These are phyloP conservation scores for Eutypella sp. DNA, from an alignment of 2,329 filamentous ascomycete genomes.

Conservation along the genomic window DNA sequence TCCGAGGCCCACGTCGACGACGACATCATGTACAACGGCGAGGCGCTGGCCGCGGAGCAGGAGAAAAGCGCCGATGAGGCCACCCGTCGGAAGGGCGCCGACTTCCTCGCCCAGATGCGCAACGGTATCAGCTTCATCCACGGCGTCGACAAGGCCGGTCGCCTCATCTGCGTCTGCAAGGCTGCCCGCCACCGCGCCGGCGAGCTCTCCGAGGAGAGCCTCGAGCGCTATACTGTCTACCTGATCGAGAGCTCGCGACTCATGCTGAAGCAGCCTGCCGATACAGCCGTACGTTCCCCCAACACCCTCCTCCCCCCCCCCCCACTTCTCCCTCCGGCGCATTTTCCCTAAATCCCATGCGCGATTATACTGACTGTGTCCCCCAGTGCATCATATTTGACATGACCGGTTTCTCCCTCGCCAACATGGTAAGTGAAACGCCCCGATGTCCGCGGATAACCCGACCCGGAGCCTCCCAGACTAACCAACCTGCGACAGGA, in stretches of 20 bases:
- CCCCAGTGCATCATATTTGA: conserved; percentile 84
- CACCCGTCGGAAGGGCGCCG: conserved; percentile 62
- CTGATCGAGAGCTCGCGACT: conserved; percentile 92
- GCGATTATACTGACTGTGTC: conserved; percentile 15
- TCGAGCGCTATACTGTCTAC: conserved; percentile 90
- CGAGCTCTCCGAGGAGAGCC: conserved; percentile 73
- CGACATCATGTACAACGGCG: conserved; percentile 76
- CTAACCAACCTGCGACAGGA: conserved; percentile 48
- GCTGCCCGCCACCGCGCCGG: conserved; percentile 76
- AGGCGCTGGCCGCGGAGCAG: conserved; percentile 60
- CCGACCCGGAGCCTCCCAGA: neutral
- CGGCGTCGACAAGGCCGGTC: conserved; percentile 74
- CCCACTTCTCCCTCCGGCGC: neutral
- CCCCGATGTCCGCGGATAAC: too few relatives aligned
- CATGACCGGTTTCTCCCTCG: conserved; percentile 87
- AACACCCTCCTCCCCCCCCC: neutral
- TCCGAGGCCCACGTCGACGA: conserved; percentile 83
- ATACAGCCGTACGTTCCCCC: conserved; percentile 77
- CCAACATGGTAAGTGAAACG: conserved; percentile 87
- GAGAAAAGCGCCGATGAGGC: conserved; percentile 52
- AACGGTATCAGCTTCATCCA: conserved; percentile 93
- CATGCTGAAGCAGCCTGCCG: conserved; percentile 71
- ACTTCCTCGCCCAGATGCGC: conserved; percentile 78
- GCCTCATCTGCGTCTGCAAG: conserved; percentile 82
- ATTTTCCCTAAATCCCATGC: neutral